These are phyloP conservation scores for Terfezia boudieri DNA, from an alignment of 495 filamentous ascomycete species.

Conservation along the genomic window DNA sequence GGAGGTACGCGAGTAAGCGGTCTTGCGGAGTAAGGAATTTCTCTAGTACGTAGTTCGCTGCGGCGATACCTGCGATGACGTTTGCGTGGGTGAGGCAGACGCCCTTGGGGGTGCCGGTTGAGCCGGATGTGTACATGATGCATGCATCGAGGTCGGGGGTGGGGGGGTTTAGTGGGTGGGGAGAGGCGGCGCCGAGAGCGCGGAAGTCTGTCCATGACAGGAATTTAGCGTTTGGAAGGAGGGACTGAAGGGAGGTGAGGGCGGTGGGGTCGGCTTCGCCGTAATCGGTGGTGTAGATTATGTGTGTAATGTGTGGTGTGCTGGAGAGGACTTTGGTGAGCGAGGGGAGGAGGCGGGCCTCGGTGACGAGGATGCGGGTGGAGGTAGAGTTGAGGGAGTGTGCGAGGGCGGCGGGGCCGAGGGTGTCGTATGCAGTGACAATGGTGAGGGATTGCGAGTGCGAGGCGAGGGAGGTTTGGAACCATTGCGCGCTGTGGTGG, in stretches of 20 bases:
- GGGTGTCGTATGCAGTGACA: neutral
- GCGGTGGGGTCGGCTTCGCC: neutral
- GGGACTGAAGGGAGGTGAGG: neutral
- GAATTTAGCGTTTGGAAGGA: neutral
- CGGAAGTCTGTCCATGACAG: neutral
- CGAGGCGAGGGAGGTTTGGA: neutral
- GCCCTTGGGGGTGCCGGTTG: conserved; percentile 44
- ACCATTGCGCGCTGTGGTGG: neutral
- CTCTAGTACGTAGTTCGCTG: neutral
- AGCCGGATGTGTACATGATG: conserved; percentile 44
- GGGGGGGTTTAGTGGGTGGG: conserved; percentile 13
- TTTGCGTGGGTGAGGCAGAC: conserved; percentile 46
- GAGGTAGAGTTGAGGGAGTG: neutral
- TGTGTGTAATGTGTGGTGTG: neutral
- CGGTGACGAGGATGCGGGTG: neutral
- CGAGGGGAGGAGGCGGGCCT: neutral
- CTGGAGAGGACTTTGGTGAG: neutral
- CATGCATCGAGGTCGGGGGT: conserved; percentile 21
- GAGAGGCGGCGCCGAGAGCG: neutral
- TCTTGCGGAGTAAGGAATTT: neutral
- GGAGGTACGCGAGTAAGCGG: neutral
- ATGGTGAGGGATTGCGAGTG: neutral
- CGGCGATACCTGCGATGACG: conserved; percentile 21
- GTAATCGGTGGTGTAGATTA: neutral
- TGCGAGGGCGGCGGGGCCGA: neutral